A percentile compares a stretch with the other conserved stretches of the same genome.
Conservation (phyloP, 2,329 filamentous ascomycete genomes). For the Tolypocladium cylindrosporum region DNA sequence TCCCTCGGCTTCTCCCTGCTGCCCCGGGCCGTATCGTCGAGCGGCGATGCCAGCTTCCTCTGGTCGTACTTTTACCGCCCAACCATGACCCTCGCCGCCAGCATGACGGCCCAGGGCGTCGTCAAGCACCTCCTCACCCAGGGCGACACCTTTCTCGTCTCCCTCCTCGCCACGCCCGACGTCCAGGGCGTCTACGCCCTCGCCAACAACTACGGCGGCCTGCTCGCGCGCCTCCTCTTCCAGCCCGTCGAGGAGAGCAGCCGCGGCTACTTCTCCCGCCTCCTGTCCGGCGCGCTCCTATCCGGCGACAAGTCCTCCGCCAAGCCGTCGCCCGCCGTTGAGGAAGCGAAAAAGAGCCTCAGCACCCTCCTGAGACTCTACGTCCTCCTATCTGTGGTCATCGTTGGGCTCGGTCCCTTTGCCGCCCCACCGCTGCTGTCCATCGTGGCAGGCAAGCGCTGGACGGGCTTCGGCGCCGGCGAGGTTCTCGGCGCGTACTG, state of each 20-base stretch:
- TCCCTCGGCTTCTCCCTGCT: slow-evolving; percentile 60
- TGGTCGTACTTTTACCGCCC: slow-evolving; percentile 56
- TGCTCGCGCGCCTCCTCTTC: slow-evolving; percentile 80
- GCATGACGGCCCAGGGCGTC: slow-evolving; percentile 76
- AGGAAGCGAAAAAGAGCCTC: slow-evolving; percentile 42
- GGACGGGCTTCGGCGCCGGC: slow-evolving; percentile 65
- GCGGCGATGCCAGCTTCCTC: slow-evolving; percentile 30
- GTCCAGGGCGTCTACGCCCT: slow-evolving; percentile 89
- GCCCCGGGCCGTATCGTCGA: slow-evolving; percentile 26
- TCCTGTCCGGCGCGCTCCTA: slow-evolving; percentile 40
- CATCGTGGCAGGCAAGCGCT: slow-evolving; percentile 66
- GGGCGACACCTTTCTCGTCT: slow-evolving; percentile 84
- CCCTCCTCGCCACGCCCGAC: slow-evolving; percentile 61
- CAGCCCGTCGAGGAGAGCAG: slow-evolving; percentile 94
- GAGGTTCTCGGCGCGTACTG: slow-evolving; percentile 70
- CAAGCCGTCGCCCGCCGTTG: slow-evolving; percentile 18
- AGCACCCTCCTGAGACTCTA: slow-evolving; percentile 62
- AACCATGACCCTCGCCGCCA: slow-evolving; percentile 64
- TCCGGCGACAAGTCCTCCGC: slow-evolving; percentile 10
- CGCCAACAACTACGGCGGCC: slow-evolving; percentile 87
- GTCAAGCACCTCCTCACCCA: slow-evolving; percentile 93
- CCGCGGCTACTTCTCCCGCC: slow-evolving; percentile 76
- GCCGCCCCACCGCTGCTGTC: slow-evolving; percentile 64
- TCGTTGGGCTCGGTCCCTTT: slow-evolving; percentile 62
- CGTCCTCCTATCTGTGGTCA: slow-evolving; percentile 58